Evolutionary conservation across 164 flowering plant species (phyloP), one percentile per base, ranked within the genome.

Genomic region (Cinnamomum chago): DNA sequence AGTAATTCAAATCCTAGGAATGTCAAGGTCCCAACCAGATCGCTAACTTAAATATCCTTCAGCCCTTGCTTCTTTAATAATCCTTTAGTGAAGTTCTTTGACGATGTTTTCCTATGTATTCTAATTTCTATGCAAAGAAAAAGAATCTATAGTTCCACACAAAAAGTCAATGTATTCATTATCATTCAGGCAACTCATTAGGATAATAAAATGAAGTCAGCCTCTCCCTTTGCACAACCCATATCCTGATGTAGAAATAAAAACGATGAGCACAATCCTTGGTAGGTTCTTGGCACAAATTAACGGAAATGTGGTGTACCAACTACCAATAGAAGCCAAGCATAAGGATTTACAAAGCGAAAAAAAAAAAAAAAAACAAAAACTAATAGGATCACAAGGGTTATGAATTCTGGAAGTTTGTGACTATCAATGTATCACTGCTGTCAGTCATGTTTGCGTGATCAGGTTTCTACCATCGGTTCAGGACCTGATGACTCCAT

Each of bases 391-490:
- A 40, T 40, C 10, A 1, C 47, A 40, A 2, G 2, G 47, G 10
- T 40, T 40, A 6, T 20, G 13, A 55, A 20, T 55, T 20, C n/a
- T 55, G 3, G 60, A 55, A 5, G 60, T 15, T 18, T 17, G 60
- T 55, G 17, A 13, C 60, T 55, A 15, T 55, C 60, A 55, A 55
- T 15, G n/a, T 15, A 55, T 55, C n/a, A 17, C 60, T 15, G 60
- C n/a, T 55, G 60, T 30, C 35, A 30, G 35, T 30, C 35, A 30
- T 30, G 35, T 15, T 17, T 55, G 20, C 22, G 0, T 27, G 33
- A 73, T 89, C 88, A 95, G 70, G 85, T 76, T 80, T 94, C 97
- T 75, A 94, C 86, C 99, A 95, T 93, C 2, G 98, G 98, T 73
- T 92, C 93, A 12, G 97, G 94, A 24, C 75, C 89, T 22, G 92